Percentiles rank a stretch among this genome's conserved stretches.
These are phyloP conservation scores for Porcisia hertigi DNA, from an alignment of 208 protist genomes.

Conservation along the genomic window DNA sequence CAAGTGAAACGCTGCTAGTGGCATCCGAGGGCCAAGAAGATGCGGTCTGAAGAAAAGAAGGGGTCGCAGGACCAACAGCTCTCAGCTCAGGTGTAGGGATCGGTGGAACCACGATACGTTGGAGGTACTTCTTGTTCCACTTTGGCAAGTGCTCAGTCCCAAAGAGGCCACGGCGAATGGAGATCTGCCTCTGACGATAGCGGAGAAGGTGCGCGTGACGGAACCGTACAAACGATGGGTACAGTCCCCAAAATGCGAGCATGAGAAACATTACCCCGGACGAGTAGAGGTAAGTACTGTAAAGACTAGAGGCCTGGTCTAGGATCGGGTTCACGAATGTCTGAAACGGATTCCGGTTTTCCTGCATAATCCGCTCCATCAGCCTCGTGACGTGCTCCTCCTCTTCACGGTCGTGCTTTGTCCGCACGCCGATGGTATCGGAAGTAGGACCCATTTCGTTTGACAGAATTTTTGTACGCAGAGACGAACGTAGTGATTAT, in stretches of 20 bases:
- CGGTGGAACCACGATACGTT: slow-evolving; percentile 55
- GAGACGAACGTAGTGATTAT: background rate
- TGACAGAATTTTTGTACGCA: background rate
- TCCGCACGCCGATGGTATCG: slow-evolving; percentile 38
- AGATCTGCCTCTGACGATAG: slow-evolving; percentile 55
- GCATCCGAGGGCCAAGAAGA: background rate
- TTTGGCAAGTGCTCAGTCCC: slow-evolving; percentile 72
- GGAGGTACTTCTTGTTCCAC: slow-evolving; percentile 71
- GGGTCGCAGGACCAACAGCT: background rate
- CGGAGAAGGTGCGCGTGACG: slow-evolving; percentile 59
- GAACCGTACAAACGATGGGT: slow-evolving; percentile 71
- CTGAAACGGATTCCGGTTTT: slow-evolving; percentile 70
- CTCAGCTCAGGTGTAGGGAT: background rate
- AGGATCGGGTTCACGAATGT: slow-evolving; percentile 33
- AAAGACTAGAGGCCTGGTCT: slow-evolving; percentile 21
- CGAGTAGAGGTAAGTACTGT: slow-evolving; percentile 69
- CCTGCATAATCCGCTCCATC: slow-evolving; percentile 41
- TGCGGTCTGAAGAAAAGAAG: background rate
- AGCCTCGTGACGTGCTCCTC: slow-evolving; percentile 47
- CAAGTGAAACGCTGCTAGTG: slow-evolving; percentile 8
- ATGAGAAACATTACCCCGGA: slow-evolving; percentile 56
- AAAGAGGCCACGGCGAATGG: slow-evolving; percentile 65
- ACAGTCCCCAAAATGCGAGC: slow-evolving; percentile 59
- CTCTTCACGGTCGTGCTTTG: slow-evolving; percentile 39
- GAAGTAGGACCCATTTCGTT: slow-evolving; percentile 1